Conservation (phyloP, 805 yeast genomes). For the Pichia californica region DNA sequence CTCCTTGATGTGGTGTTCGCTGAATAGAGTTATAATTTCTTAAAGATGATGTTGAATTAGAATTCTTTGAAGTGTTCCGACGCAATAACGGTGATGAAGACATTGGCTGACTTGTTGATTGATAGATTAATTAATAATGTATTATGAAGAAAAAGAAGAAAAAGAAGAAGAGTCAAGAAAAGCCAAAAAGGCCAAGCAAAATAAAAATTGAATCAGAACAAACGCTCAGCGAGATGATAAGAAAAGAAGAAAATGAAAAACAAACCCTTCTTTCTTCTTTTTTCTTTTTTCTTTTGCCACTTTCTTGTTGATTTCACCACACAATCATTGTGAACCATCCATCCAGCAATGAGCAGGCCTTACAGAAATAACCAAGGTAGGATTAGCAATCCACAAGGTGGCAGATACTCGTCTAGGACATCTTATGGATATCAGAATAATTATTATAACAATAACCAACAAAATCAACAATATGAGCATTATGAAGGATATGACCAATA, state of each 20-base stretch:
- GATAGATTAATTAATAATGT: background rate
- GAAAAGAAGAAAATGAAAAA: too few relatives aligned
- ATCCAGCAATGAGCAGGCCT: background rate
- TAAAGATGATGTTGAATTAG: background rate
- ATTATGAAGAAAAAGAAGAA: background rate
- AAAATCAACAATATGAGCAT: background rate
- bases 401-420: background rate
- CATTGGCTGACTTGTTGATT: background rate
- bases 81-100: conserved; percentile 3
- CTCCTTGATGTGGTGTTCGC: too few relatives aligned
- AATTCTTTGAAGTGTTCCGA: background rate
- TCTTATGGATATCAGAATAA: background rate
- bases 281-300: too few relatives aligned
- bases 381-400: background rate
- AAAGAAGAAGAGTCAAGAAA: too few relatives aligned
- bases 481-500: background rate
- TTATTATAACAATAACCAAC: background rate
- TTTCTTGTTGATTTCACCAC: too few relatives aligned
- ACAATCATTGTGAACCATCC: too few relatives aligned
- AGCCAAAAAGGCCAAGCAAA: too few relatives aligned
- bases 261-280: too few relatives aligned
- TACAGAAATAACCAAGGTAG: too few relatives aligned
- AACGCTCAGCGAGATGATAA: too few relatives aligned
- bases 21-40: conserved; percentile 3
- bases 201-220: too few relatives aligned